Conservation (phyloP, 352 stramenopile species). For the Globisporangium heterothallicum region DNA sequence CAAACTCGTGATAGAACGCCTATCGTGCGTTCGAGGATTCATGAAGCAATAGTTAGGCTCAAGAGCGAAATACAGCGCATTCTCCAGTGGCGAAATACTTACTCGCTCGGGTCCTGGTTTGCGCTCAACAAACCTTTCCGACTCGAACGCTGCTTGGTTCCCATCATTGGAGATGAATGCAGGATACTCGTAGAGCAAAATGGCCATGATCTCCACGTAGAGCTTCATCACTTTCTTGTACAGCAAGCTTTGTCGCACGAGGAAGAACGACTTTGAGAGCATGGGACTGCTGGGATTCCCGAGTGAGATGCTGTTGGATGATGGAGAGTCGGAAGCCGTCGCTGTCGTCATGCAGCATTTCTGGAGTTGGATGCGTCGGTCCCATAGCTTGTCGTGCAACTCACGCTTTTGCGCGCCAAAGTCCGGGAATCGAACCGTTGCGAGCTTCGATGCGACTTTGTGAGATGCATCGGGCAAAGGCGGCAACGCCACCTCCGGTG, state of each 20-base stretch:
- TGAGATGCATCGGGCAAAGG: constrained; percentile 13
- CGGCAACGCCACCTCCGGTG: constrained; percentile 4
- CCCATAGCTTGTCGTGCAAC: constrained; percentile 37
- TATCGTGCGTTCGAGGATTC: not conserved
- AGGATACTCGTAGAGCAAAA: constrained; percentile 16
- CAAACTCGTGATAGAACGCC: constrained; percentile 30
- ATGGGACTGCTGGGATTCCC: not conserved
- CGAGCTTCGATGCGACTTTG: constrained; percentile 12
- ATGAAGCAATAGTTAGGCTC: not conserved
- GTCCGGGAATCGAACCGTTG: constrained; percentile 20
- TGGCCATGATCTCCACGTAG: constrained; percentile 19
- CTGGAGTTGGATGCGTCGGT: constrained; percentile 42
- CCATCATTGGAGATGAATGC: constrained; percentile 11
- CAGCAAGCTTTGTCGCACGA: constrained; percentile 16
- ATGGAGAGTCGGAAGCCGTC: not conserved
- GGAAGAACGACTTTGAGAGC: constrained; percentile 14
- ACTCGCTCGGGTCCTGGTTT: constrained; percentile 23
- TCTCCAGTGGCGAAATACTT: constrained; percentile 6
- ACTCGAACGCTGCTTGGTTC: constrained; percentile 17
- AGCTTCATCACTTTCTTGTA: constrained; percentile 26
- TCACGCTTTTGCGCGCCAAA: constrained; percentile 27
- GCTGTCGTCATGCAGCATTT: constrained; percentile 26
- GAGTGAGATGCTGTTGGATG: not conserved
- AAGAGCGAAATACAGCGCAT: not conserved
- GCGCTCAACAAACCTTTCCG: constrained; percentile 18